These are phyloP conservation scores for Sisymbrium altissimum DNA, from an alignment of 345 rosid genomes.

Conservation along the genomic window DNA sequence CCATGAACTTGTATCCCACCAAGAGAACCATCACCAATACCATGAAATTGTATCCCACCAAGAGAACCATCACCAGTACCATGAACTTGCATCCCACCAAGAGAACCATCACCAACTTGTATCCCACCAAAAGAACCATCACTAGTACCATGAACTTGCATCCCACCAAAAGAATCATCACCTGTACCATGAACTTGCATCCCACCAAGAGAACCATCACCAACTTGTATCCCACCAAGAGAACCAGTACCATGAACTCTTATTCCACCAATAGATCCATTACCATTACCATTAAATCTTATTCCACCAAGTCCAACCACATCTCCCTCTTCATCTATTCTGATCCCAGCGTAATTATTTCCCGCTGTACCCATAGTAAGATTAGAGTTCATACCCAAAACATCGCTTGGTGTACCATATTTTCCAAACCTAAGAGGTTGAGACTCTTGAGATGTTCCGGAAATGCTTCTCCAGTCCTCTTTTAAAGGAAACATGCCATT, in stretches of 20 bases:
- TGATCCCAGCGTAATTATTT: background rate
- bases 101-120: background rate
- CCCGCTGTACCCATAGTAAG: background rate
- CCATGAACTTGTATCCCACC: background rate
- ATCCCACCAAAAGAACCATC: background rate
- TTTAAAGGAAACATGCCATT: background rate
- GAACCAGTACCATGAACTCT: too few species aligned
- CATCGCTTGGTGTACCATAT: background rate
- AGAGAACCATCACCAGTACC: background rate
- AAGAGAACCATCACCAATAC: background rate
- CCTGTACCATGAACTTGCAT: background rate
- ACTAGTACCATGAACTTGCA: background rate
- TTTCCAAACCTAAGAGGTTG: background rate
- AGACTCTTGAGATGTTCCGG: background rate
- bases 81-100: background rate
- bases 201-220: background rate
- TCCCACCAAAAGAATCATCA: background rate
- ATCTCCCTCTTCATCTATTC: background rate
- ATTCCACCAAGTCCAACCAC: background rate
- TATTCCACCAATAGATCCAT: background rate
- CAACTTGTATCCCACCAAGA: background rate
- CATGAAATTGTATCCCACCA: background rate
- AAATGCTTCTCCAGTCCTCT: background rate
- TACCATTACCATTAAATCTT: background rate
- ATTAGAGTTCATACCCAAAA: conserved; percentile 6